Base-by-base conservation (phyloP, 1,284 basidiomycete species). In the Coniophora puteana region DNA sequence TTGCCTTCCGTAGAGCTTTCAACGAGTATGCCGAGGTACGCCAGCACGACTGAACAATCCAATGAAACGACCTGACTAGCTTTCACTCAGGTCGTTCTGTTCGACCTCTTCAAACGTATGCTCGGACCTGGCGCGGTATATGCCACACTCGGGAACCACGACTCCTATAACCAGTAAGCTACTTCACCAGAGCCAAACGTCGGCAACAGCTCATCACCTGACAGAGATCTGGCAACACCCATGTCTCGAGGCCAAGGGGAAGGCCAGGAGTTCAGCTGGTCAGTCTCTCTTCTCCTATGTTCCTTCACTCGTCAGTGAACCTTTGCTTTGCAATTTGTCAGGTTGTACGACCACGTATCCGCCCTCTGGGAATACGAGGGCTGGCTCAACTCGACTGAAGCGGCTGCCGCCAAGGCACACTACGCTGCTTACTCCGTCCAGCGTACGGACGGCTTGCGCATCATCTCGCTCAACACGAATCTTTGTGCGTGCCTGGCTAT, bases 381-480 rank as follows among this genome's bases (percentile, higher is more conserved):
- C 1, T 91, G 89, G 88, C 3, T 89, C 85, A 85, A 51, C 76
- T 49, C 71, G 80, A 41, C 78, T 90, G 53, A 62, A 74, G 2
- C 92, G 89, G 89, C 65, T 91, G 31, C 72, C 78, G 0, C 72
- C 74, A 35, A 66, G 78, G 2, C 86, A 91, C 59, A 90, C 62
- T 36, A 88, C 52, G 75, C 79, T 8, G 87, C 73, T 10, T 91
- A 88, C 57, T 81, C 80, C 64, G 83, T 89, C 14, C 71, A 72
- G 47, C 76, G 85, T 17, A 52, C 60, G 5, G 79, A 87, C 45
- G 86, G 85, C 2, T 63, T 92, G 21, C 70, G 85, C 21, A 64
- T 91, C 33, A 86, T 91, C 44, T 79, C 84, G 26, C 59, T 91
- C 46, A 89, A 91, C 55, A 89, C 84, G 13, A 81, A 91, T 57